phyloP scores from a whole-genome alignment of 2,329 filamentous ascomycete genomes.

The Chaetoscypha palmicola region DNA sequence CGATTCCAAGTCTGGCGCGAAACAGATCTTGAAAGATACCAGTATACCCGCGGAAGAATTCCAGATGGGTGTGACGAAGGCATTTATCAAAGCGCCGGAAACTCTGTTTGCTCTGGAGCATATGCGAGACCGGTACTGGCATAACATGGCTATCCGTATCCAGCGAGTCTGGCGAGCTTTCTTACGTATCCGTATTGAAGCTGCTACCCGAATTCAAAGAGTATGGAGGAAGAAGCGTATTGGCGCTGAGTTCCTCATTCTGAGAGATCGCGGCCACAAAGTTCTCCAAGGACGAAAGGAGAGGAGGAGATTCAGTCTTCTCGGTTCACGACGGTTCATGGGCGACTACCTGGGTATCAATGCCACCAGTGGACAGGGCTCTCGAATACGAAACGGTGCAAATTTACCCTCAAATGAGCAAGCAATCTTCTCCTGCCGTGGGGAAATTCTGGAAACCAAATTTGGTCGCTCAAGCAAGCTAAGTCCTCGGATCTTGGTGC shows the following conservation, averaged over 20 bases:
- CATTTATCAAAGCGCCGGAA: conserved; percentile 96
- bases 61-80: conserved; percentile 94
- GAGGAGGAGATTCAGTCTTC: conserved; percentile 78
- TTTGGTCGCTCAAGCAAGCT: conserved; percentile 95
- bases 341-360: conserved; percentile 92
- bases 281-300: conserved; percentile 83
- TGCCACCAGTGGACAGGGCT: conserved; percentile 70
- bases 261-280: conserved; percentile 81
- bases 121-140: conserved; percentile 97
- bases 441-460: conserved; percentile 84
- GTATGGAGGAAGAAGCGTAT: conserved; percentile 94
- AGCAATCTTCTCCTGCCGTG: conserved; percentile 82
- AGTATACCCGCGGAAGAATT: conserved; percentile 93
- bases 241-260: conserved; percentile 79
- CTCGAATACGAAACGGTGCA: conserved; percentile 70
- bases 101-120: conserved; percentile 94
- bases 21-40: conserved; percentile 91
- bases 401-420: conserved; percentile 66
- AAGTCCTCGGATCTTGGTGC: conserved; percentile 73
- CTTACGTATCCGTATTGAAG: conserved; percentile 84
- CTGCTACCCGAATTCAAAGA: conserved; percentile 85
- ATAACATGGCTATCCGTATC: conserved; percentile 98
- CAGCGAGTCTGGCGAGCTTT: conserved; percentile 97
- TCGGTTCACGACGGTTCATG: conserved; percentile 86
- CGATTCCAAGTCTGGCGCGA: conserved; percentile 77